These are phyloP conservation scores for Tulasnella sp. DNA, from an alignment of 768 basidiomycete species.

Conservation along the genomic window DNA sequence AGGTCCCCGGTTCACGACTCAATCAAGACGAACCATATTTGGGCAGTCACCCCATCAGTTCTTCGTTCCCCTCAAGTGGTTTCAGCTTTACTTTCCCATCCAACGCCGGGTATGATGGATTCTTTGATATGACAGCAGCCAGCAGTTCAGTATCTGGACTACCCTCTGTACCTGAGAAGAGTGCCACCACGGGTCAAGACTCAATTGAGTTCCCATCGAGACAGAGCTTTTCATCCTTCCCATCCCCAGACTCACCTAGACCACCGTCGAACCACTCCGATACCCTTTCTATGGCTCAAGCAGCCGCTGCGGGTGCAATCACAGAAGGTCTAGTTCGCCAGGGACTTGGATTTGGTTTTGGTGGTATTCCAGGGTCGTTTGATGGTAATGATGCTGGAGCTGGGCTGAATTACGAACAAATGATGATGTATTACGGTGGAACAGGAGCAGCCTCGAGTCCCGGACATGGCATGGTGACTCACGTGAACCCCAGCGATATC, in stretches of 20 bases:
- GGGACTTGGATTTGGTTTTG: not conserved
- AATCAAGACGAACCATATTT: not conserved
- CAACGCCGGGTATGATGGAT: slow-evolving; percentile 9
- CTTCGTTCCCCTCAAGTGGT: not conserved
- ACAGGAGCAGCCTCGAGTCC: not conserved
- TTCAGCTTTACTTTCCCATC: slow-evolving; percentile 14
- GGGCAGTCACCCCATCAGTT: too few relatives aligned
- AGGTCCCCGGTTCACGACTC: slow-evolving; percentile 19
- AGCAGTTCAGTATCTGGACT: slow-evolving; percentile 6
- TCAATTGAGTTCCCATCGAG: slow-evolving; percentile 6
- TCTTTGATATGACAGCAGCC: slow-evolving; percentile 13
- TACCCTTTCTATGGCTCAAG: not conserved
- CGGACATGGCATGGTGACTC: slow-evolving; percentile 19
- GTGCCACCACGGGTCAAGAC: slow-evolving; percentile 7
- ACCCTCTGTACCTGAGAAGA: slow-evolving; percentile 7
- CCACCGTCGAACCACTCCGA: slow-evolving; percentile 6
- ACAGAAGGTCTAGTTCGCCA: not conserved
- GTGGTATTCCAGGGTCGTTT: not conserved
- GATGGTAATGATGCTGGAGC: slow-evolving; percentile 4
- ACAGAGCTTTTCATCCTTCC: not conserved
- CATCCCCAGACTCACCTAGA: too few relatives aligned
- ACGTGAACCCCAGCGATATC: slow-evolving; percentile 87
- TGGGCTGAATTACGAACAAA: not conserved
- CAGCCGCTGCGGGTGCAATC: not conserved
- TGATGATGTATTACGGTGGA: slow-evolving; percentile 1